Base-by-base conservation (phyloP, 306 rosid species). In the Vicia sativa region DNA sequence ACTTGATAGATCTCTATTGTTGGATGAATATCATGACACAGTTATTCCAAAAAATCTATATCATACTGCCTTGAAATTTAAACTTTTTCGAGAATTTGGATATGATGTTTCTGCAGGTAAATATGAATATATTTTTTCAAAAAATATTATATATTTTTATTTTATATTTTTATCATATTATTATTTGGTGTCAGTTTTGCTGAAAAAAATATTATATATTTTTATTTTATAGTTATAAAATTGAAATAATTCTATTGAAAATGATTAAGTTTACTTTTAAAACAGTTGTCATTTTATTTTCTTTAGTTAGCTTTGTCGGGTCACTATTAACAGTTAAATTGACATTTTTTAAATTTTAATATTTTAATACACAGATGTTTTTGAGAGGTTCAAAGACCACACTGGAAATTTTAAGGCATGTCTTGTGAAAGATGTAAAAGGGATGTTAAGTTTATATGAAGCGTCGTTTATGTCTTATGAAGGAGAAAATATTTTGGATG, bases 371-470 rank as follows among this genome's bases (percentile, higher is more conserved):
- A 46, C 72, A 85, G 89, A 83, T 75, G 42, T 79, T 8, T 83
- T 88, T 59, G 81, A 73, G 72, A 75, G 62, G 2, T 85, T 83
- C 58, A 75, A 7, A 44, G 74, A 78, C 5, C 2, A 73, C 0
- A 26, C 39, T 0, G 80, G 85, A 13, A 29, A 44, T n/a, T 81
- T 77, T 42, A 74, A 79, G 39, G 26, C 18, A 49, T 15, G 19
- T 14, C 45, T 73, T 0, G 0, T 5, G 9, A 37, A 29, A 7
- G 91, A 88, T 54, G 70, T 75, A 11, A 77, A 79, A 60, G 91
- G 89, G 52, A 59, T 85, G 75, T 16, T 83, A 72, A 81, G 83
- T 78, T 49, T 88, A 9, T 78, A 83, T 1, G 87, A 88, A 67
- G 91, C 91, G 38, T 78, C 87, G 0, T 83, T 70, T 52, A 52